Base-by-base conservation (phyloP, 2,329 filamentous ascomycete genomes). In the Chaetothyriales sp. region DNA sequence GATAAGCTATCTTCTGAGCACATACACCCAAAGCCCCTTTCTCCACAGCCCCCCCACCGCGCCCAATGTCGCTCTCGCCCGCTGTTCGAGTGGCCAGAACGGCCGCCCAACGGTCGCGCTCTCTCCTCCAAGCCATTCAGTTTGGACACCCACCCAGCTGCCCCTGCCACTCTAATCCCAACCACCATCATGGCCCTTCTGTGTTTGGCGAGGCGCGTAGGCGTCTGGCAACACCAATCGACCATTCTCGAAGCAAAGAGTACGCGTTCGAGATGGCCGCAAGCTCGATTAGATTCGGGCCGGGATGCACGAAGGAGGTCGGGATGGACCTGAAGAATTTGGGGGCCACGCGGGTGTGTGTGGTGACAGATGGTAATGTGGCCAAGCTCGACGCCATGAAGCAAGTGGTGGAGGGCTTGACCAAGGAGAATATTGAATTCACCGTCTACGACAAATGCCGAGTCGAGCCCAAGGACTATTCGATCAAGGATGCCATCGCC, bases 241-340 rank as follows among this genome's bases (percentile, higher is more conserved):
- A 88, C 62, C 70, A 76, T 7, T 77, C 78, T 2, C 78, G 81
- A 58, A 79, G 89, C 63, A 95, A 94, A 67, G 92, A 98, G 67
- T 98, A 98, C 71, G 92, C 92, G 13, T 98, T 98, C 65, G 92
- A 98, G 68, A 94, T 98, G 90, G 92, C 92, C 0, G 89, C 92
- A 1, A 94, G 87, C 1, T 87, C 85, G 25, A 95, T 98, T 63
- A 82, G 92, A 10, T 98, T 97, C 62, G 92, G 92, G 0, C 87
- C 88, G 0, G 92, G 92, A 5, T 86, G 85, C 52, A 98, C 92
- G 20, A 87, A 88, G 68, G 92, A 98, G 69, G 89, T 98, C 18
- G 92, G 92, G 58, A 97, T 97, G 92, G 92, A 98, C 69, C 83
- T 97, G 60, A 84, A 82, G 70, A 97, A 98, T 66, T 77, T 98